phyloP scores from a whole-genome alignment of 2,329 filamentous ascomycete genomes.

The Drechslerella stenobrocha region DNA sequence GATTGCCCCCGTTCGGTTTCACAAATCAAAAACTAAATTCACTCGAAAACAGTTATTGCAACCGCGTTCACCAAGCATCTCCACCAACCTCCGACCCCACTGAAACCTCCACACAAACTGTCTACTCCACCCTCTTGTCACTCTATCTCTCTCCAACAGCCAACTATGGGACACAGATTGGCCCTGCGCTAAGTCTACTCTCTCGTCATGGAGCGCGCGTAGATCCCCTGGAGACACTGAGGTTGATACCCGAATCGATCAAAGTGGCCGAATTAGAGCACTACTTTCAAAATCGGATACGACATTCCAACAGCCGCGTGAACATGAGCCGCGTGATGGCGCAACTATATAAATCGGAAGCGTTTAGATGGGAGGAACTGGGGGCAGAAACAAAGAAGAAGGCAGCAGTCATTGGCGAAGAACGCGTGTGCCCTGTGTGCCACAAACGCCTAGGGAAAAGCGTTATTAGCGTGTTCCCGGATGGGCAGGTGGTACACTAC shows the following conservation, averaged over 20 bases:
- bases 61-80: constrained; percentile 70
- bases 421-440: constrained; percentile 86
- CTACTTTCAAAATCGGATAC: constrained; percentile 90
- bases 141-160: constrained; percentile 82
- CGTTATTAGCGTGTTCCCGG: constrained; percentile 85
- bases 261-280: constrained; percentile 78
- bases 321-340: constrained; percentile 79
- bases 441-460: constrained; percentile 89
- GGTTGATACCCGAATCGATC: constrained; percentile 78
- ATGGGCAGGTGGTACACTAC: constrained; percentile 70
- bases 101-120: constrained; percentile 62
- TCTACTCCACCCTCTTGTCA: constrained; percentile 87
- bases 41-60: constrained; percentile 71
- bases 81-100: constrained; percentile 54
- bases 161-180: constrained; percentile 64
- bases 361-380: constrained; percentile 73
- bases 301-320: constrained; percentile 77
- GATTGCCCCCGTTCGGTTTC: neutral
- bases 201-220: constrained; percentile 89
- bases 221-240: constrained; percentile 80
- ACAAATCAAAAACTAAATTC: constrained; percentile 6
- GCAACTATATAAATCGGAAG: constrained; percentile 74
- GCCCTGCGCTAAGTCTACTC: constrained; percentile 81
- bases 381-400: constrained; percentile 69
- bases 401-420: constrained; percentile 80